Percentiles rank a stretch among this genome's conserved stretches.
Conservation (phyloP, 352 stramenopile genomes). For the Globisporangium sylvaticum region DNA sequence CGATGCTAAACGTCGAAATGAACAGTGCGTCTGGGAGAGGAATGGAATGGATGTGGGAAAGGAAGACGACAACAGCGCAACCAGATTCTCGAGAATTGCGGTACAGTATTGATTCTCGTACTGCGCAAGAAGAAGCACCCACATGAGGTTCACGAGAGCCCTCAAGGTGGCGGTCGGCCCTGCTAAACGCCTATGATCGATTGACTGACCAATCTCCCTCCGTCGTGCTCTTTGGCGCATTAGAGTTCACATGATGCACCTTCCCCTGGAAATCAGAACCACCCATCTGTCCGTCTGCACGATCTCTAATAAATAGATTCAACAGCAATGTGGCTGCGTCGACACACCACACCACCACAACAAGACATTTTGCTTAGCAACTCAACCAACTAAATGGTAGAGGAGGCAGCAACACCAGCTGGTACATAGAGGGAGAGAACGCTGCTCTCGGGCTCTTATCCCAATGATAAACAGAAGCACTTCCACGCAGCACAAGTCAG, state of each 20-base stretch:
- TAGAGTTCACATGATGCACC: background rate
- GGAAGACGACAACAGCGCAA: background rate
- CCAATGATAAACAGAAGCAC: background rate
- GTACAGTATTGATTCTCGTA: background rate
- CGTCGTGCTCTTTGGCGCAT: background rate
- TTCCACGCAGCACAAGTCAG: background rate
- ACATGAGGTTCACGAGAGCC: background rate
- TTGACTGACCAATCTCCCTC: background rate
- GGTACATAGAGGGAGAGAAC: background rate
- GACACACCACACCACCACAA: background rate
- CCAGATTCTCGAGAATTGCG: background rate
- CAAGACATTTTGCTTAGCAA: background rate
- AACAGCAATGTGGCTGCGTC: background rate
- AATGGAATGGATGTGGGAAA: background rate
- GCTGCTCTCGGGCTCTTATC: conserved; percentile 3
- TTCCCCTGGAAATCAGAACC: background rate
- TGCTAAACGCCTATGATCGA: conserved; percentile 6
- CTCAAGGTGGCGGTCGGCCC: background rate
- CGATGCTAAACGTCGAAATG: background rate
- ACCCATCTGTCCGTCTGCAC: background rate
- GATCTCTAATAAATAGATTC: conserved; percentile 14
- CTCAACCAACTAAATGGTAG: background rate
- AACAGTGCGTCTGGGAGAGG: background rate
- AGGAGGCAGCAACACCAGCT: background rate
- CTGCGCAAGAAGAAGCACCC: background rate